Evolutionary conservation across 2,329 filamentous ascomycete species (phyloP), one percentile per base, ranked within the genome.

Genomic region (Alternaria panax): DNA sequence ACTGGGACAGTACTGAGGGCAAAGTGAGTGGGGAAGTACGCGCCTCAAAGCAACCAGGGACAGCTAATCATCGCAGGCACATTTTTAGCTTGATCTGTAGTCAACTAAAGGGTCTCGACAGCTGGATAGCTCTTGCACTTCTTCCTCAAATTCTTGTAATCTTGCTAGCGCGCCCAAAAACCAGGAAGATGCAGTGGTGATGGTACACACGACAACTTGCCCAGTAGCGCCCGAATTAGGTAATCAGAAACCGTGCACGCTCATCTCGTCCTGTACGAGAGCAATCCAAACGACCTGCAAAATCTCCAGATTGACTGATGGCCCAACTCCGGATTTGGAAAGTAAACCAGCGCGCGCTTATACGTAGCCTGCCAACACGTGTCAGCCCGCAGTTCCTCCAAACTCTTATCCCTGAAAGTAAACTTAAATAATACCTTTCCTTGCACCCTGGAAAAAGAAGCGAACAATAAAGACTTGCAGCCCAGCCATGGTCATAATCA

Each of bases 391-490:
- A 41, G 50, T 48, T 25, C 42, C 28, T 30, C 36, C 22, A 18
- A 50, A 54, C 30, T 25, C 51, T 55, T 30, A 40, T 57, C 41
- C 40, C 14, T 32, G 28, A 16, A n/a, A 14, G 27, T 50, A 54
- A 36, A 20, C 50, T 60, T 46, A 71, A 63, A 71, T 61, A 48
- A 72, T 69, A 73, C 87, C 87, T 83, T 90, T 90, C 75, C 87
- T 79, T n/a, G 87, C 87, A 36, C 87, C 93, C 85, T 97, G 94
- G 87, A 99, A 99, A 84, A 99, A 99, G 89, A 98, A 98, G 67
- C 92, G 85, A 71, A 99, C 95, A 70, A 99, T 89, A 79, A 98
- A 97, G 51, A 99, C 95, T 83, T 99, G 96, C 76, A 99, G 81
- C 46, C 88, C 93, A 43, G 94, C 95, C 96, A 99, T 99, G 60